Conservation (phyloP, 192 early-diverging fungal species). For the Pilaira anomala region DNA sequence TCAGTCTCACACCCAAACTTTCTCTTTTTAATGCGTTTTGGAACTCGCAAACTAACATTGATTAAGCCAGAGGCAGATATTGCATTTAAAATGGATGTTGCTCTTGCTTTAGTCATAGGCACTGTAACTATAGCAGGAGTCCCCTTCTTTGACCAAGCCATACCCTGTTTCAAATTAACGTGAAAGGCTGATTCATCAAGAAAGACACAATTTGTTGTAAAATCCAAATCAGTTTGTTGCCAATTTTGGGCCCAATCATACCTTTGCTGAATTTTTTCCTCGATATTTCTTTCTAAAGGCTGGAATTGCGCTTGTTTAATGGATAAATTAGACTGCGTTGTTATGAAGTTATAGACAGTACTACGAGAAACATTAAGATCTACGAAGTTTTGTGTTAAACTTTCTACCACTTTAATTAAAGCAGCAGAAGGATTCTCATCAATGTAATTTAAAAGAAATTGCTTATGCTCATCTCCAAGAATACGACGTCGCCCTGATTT, state of each 20-base stretch:
- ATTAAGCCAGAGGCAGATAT: too few species aligned
- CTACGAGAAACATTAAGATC: conserved; percentile 22
- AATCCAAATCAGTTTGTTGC: conserved; percentile 21
- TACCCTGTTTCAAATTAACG: conserved; percentile 19
- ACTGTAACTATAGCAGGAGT: conserved; percentile 19
- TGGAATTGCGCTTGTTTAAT: conserved; percentile 23
- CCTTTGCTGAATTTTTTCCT: conserved; percentile 21
- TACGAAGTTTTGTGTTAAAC: too few species aligned
- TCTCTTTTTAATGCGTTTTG: too few species aligned
- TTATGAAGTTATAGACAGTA: conserved; percentile 21
- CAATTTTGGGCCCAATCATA: conserved; percentile 23
- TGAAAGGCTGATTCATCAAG: too few species aligned
- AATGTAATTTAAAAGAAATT: too few species aligned
- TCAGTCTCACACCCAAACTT: too few species aligned
- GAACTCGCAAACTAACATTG: too few species aligned
- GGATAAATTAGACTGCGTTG: conserved; percentile 14
- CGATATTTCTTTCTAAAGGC: conserved; percentile 21
- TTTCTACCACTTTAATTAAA: too few species aligned
- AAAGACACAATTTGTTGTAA: conserved; percentile 19
- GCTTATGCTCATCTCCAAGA: too few species aligned
- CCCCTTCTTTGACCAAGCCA: conserved; percentile 22
- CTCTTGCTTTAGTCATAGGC: conserved; percentile 8
- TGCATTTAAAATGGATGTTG: too few species aligned
- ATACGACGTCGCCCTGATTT: too few species aligned
- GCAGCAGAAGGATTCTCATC: too few species aligned